A percentile compares a stretch with the other conserved stretches of the same genome.
Conservation (phyloP, 2,329 filamentous ascomycete genomes). For the Cytospora leucostoma region DNA sequence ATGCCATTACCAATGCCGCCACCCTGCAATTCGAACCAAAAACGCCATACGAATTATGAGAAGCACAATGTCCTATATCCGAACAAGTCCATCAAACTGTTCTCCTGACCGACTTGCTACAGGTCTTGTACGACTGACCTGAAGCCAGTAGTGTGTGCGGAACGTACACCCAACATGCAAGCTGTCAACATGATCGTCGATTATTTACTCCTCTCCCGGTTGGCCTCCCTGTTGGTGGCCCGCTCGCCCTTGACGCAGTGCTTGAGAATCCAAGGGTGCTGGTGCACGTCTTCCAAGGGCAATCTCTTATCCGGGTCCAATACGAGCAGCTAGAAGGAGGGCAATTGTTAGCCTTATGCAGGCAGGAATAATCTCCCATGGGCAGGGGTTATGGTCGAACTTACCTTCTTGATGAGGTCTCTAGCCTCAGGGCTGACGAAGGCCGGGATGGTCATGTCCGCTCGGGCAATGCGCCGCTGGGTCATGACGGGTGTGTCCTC, state of each 20-base stretch:
- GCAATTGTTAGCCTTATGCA: constrained; percentile 25
- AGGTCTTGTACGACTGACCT: not conserved
- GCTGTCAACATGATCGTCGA: constrained; percentile 12
- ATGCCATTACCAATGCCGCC: constrained; percentile 8
- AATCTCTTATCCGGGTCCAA: constrained; percentile 93
- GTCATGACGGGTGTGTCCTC: constrained; percentile 96
- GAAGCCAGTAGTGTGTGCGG: not conserved
- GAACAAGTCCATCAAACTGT: not conserved
- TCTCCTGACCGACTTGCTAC: not conserved
- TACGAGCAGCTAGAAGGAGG: constrained; percentile 69
- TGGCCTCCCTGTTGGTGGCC: constrained; percentile 52
- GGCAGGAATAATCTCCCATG: not conserved
- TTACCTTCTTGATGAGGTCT: constrained; percentile 88
- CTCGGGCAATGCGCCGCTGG: constrained; percentile 81
- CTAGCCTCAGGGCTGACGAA: constrained; percentile 89
- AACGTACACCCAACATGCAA: not conserved
- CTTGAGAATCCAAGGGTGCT: constrained; percentile 95
- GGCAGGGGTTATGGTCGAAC: constrained; percentile 35
- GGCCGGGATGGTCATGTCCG: constrained; percentile 88
- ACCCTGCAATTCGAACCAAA: constrained; percentile 10
- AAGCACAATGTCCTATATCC: constrained; percentile 10
- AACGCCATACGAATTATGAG: constrained; percentile 25
- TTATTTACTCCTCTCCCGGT: constrained; percentile 49
- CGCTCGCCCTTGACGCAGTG: constrained; percentile 74
- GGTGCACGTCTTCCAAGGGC: constrained; percentile 82